Evolutionary conservation across 495 filamentous ascomycete genomes (phyloP).

Genomic region (Hamigera avellanea): DNA sequence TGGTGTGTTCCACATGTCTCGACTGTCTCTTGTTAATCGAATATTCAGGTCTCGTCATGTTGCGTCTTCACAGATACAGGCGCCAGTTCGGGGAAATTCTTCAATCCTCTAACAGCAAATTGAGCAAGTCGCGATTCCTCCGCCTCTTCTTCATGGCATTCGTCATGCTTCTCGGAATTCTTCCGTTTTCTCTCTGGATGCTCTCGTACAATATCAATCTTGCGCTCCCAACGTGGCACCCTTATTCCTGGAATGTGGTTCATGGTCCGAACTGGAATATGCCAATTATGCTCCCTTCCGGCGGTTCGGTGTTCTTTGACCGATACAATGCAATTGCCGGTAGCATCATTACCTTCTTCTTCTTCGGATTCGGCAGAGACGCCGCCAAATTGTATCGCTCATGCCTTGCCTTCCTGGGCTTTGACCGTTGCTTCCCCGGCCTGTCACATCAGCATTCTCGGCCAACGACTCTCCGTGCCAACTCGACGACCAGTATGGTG

Average conservation of each 20-base stretch:
- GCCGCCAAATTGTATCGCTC: constrained; percentile 60
- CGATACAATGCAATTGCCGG: constrained; percentile 55
- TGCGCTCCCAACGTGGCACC: constrained; percentile 21
- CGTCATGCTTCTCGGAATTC: constrained; percentile 49
- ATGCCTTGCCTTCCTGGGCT: constrained; percentile 17
- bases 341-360: constrained; percentile 52
- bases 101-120: constrained; percentile 39
- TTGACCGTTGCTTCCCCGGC: constrained; percentile 15
- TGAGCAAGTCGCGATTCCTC: constrained; percentile 57
- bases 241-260: constrained; percentile 42
- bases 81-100: constrained; percentile 48
- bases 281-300: constrained; percentile 50
- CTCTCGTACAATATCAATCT: constrained; percentile 42
- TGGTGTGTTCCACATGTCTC: not conserved
- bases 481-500: constrained; percentile 8
- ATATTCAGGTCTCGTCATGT: constrained; percentile 46
- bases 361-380: constrained; percentile 76
- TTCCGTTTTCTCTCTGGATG: constrained; percentile 53
- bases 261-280: constrained; percentile 46
- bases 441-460: constrained; percentile 4
- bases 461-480: not conserved
- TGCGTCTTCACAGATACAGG: constrained; percentile 57
- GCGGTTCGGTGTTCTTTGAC: constrained; percentile 44
- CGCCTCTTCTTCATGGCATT: constrained; percentile 71
- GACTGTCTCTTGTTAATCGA: constrained; percentile 2